Percentiles rank a stretch among this genome's conserved stretches.
phyloP scores from a whole-genome alignment of 2,329 filamentous ascomycete genomes.

The Fusarium secorum region DNA sequence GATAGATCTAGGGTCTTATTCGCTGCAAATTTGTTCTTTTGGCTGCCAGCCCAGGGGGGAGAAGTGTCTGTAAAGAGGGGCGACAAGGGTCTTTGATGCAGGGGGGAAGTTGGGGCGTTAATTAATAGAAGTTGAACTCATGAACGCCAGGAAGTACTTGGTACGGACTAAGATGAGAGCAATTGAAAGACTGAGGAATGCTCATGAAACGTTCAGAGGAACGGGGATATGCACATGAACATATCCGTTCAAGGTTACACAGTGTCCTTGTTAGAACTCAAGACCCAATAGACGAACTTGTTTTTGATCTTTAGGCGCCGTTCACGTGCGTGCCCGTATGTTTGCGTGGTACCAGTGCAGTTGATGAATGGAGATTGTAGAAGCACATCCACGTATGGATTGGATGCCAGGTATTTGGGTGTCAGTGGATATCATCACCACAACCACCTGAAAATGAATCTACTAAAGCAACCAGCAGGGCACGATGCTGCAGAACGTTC shows the following conservation, averaged over 20 bases:
- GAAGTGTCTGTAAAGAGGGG: conserved; percentile 22
- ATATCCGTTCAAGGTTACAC: conserved; percentile 12
- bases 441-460: conserved; percentile 35
- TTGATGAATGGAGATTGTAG: neutral
- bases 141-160: conserved; percentile 22
- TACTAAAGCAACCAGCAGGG: neutral
- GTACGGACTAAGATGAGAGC: conserved; percentile 11
- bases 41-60: conserved; percentile 5
- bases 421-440: conserved; percentile 27
- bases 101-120: conserved; percentile 34
- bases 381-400: neutral
- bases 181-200: conserved; percentile 23
- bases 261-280: neutral
- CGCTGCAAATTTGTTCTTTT: conserved; percentile 1
- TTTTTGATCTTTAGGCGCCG: neutral
- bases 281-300: neutral
- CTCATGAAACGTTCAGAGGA: conserved; percentile 33
- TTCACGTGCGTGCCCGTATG: conserved; percentile 10
- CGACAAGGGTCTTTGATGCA: conserved; percentile 38
- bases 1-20: conserved; percentile 17
- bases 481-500: conserved; percentile 5
- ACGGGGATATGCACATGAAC: conserved; percentile 25
- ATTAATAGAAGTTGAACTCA: conserved; percentile 16
- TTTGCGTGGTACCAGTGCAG: conserved; percentile 16
- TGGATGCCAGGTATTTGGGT: conserved; percentile 5